These are phyloP conservation scores for Teratosphaeria viscida DNA, from an alignment of 2,329 filamentous ascomycete species.

Conservation along the genomic window DNA sequence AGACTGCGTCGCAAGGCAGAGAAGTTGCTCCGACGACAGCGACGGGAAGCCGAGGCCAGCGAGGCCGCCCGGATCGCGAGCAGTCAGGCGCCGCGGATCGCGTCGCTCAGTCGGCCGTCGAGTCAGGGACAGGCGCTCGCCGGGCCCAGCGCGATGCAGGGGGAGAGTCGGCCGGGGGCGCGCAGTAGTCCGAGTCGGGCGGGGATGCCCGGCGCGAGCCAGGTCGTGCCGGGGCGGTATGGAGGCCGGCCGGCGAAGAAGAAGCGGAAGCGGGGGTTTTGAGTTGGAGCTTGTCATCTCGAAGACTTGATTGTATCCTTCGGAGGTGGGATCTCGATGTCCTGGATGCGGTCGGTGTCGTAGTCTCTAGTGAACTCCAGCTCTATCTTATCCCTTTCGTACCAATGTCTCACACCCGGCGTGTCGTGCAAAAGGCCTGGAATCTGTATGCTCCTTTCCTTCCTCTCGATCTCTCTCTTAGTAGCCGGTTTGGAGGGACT, in stretches of 20 bases:
- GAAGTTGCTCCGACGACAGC: slow-evolving; percentile 30
- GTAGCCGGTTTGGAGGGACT: no score
- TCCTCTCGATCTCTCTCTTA: no score
- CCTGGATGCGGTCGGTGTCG: no score
- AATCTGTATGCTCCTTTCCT: no score
- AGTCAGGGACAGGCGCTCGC: slow-evolving; percentile 1
- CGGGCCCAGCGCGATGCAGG: not conserved
- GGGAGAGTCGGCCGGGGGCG: slow-evolving; percentile 6
- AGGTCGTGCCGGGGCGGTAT: slow-evolving; percentile 22
- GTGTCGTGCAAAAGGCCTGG: no score
- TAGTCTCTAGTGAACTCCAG: no score
- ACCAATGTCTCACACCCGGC: no score
- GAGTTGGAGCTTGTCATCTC: not conserved
- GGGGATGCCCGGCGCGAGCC: slow-evolving; percentile 17
- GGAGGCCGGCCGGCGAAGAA: slow-evolving; percentile 31
- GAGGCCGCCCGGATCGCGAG: slow-evolving; percentile 15
- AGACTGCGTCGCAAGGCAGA: slow-evolving; percentile 30
- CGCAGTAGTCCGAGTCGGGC: slow-evolving; percentile 17
- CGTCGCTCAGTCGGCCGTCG: slow-evolving; percentile 17
- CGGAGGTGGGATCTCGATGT: no score
- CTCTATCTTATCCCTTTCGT: no score
- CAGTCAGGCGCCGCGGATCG: slow-evolving; percentile 21
- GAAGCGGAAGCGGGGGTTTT: slow-evolving; percentile 31
- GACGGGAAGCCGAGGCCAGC: slow-evolving; percentile 26
- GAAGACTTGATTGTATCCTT: no score